Evolutionary conservation across 1,284 basidiomycete species (phyloP), one percentile per base, ranked within the genome.

Genomic region (Ceratobasidium sp.): DNA sequence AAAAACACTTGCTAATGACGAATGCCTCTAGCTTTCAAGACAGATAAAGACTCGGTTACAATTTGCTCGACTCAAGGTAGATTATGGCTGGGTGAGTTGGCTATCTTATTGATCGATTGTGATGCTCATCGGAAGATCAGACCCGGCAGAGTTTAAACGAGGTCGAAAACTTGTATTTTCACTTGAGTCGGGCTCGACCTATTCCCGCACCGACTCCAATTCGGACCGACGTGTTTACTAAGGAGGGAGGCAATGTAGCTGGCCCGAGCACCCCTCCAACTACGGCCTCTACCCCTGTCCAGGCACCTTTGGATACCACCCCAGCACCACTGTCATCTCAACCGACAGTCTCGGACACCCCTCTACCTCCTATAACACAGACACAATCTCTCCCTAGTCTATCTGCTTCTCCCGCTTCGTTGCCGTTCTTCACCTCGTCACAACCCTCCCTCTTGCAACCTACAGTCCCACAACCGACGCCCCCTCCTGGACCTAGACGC

Each of bases 81-180:
- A 92, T 72, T 84, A 90, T 75, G 90, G 90, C 56, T 92, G 90
- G 90, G 90, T 91, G 76, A 55, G 87, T 80, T 69, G 6, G 34
- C 27, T 70, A 31, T 25, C 56, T 52, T 35, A 35, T 38, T 45
- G 42, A 34, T 54, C 68, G 22, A 69, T 47, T 49, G 47, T n/a
- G 73, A 52, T 49, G 67, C 69, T 68, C 56, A 45, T 49, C 4
- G 69, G 38, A 52, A 57, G 47, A 20, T 69, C 27, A 52, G 69
- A 64, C 68, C 25, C 69, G 71, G 27, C 89, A 91, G 77, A 88
- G 83, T 53, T 78, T 91, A 45, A 89, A 88, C 74, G 89, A 91
- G 76, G 89, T 91, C 10, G 89, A 91, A 76, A 91, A 91, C 73
- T 80, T 91, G 12, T 91, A 90, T 79, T 90, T 90, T 73, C 86